Percentiles rank a stretch among this genome's conserved stretches.
These are phyloP conservation scores for Botryosphaeria dothidea DNA, from an alignment of 2,329 filamentous ascomycete species.

Conservation along the genomic window DNA sequence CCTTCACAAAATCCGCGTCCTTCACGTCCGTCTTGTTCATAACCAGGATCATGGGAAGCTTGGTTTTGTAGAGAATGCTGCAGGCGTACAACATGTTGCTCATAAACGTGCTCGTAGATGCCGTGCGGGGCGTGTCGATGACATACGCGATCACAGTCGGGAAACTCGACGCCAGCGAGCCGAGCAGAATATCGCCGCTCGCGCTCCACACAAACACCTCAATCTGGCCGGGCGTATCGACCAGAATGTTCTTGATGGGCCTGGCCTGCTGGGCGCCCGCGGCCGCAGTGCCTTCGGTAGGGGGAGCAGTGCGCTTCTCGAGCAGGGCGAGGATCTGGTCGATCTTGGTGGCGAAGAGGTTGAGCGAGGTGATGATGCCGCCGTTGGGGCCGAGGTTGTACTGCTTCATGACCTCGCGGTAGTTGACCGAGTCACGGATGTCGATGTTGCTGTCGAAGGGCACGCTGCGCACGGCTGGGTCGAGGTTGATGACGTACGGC, in stretches of 20 bases:
- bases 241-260: slow-evolving; percentile 74
- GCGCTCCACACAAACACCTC: slow-evolving; percentile 99
- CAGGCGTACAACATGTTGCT: slow-evolving; percentile 99
- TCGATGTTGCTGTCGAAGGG: slow-evolving; percentile 98
- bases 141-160: slow-evolving; percentile 97
- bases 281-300: slow-evolving; percentile 37
- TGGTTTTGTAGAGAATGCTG: slow-evolving; percentile 79
- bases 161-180: slow-evolving; percentile 89
- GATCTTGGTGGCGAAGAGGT: slow-evolving; percentile 96
- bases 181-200: slow-evolving; percentile 88
- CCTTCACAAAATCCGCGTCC: slow-evolving; percentile 85
- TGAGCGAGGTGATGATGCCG: slow-evolving; percentile 91
- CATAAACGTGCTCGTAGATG: slow-evolving; percentile 97
- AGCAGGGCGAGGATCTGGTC: slow-evolving; percentile 89
- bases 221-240: slow-evolving; percentile 96
- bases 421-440: slow-evolving; percentile 98
- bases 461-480: slow-evolving; percentile 88
- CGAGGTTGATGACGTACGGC: slow-evolving; percentile 95
- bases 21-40: slow-evolving; percentile 99
- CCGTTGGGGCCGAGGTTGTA: slow-evolving; percentile 98
- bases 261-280: slow-evolving; percentile 42
- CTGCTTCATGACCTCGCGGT: slow-evolving; percentile 99
- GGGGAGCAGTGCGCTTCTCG: slow-evolving; percentile 74
- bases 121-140: slow-evolving; percentile 92
- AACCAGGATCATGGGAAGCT: slow-evolving; percentile 78